Evolutionary conservation across 2,329 filamentous ascomycete genomes (phyloP).

Genomic region (Fusarium sp.): DNA sequence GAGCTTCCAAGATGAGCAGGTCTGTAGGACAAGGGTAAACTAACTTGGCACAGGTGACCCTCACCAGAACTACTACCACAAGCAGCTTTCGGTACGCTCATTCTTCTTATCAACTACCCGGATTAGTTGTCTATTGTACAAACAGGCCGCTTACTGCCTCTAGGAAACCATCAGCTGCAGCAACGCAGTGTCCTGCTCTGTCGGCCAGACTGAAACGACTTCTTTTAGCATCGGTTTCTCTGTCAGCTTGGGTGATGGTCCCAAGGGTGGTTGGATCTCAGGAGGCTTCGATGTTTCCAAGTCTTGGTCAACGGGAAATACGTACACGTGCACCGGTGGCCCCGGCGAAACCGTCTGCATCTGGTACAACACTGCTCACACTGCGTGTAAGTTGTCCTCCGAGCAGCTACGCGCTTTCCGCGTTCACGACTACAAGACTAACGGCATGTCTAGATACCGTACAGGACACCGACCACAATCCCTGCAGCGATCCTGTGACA

Average conservation of each 20-base stretch:
- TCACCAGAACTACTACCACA: constrained; percentile 14
- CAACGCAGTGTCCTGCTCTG: constrained; percentile 1
- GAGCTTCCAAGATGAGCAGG: neutral
- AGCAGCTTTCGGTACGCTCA: constrained; percentile 12
- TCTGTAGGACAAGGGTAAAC: neutral
- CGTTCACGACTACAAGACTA: no score
- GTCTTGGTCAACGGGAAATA: constrained; percentile 9
- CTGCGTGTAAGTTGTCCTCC: constrained; percentile 6
- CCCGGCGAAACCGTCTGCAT: constrained; percentile 11
- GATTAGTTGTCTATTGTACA: neutral
- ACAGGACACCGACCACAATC: neutral
- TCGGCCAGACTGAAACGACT: neutral
- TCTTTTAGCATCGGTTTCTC: constrained; percentile 11
- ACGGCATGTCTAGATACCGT: neutral
- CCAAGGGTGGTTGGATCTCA: constrained; percentile 4
- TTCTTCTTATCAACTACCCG: no score
- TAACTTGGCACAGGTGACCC: constrained; percentile 8
- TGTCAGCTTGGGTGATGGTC: neutral
- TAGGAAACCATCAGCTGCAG: constrained; percentile 10
- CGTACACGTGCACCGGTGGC: constrained; percentile 6
- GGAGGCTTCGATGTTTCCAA: constrained; percentile 10
- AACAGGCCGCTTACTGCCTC: neutral
- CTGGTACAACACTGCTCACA: constrained; percentile 20
- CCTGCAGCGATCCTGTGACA: neutral
- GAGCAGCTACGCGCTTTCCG: neutral